Percentiles rank a stretch among this genome's conserved stretches.
phyloP scores from a whole-genome alignment of 2,329 filamentous ascomycete genomes.

The Trichophyton benhamiae region DNA sequence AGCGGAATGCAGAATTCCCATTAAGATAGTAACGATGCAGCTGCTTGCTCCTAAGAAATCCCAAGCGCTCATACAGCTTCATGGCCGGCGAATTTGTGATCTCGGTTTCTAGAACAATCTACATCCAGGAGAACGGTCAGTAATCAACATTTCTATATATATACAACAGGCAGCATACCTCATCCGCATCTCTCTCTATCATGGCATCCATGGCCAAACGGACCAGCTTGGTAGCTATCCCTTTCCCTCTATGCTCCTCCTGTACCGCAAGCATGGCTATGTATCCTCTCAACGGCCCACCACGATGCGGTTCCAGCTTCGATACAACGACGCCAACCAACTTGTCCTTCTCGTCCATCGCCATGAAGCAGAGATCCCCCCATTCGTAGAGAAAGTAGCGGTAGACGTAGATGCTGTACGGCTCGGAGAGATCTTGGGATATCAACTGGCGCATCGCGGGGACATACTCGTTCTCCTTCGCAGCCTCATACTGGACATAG shows the following conservation, averaged over 20 bases:
- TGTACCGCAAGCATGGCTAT: slow-evolving; percentile 97
- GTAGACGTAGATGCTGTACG: slow-evolving; percentile 98
- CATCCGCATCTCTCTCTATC: slow-evolving; percentile 70
- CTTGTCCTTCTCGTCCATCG: slow-evolving; percentile 38
- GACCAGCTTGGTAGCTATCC: slow-evolving; percentile 83
- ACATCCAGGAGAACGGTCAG: background rate
- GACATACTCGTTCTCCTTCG: slow-evolving; percentile 55
- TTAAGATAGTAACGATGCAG: slow-evolving; percentile 93
- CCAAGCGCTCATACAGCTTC: slow-evolving; percentile 81
- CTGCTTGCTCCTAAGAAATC: slow-evolving; percentile 84
- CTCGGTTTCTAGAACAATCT: slow-evolving; percentile 88
- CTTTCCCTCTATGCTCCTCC: slow-evolving; percentile 64
- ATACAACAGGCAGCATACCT: slow-evolving; percentile 36
- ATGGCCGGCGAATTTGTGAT: slow-evolving; percentile 83
- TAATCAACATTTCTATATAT: background rate
- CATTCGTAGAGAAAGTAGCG: slow-evolving; percentile 97
- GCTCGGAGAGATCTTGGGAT: slow-evolving; percentile 90
- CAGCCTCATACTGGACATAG: slow-evolving; percentile 48
- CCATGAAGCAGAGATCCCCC: slow-evolving; percentile 92
- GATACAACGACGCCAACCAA: slow-evolving; percentile 87
- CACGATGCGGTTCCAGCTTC: slow-evolving; percentile 82
- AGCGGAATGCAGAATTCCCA: slow-evolving; percentile 82
- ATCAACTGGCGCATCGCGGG: slow-evolving; percentile 84
- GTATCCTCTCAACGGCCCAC: slow-evolving; percentile 79
- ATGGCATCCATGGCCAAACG: slow-evolving; percentile 83